Evolutionary conservation across 2,329 filamentous ascomycete species (phyloP), one percentile per base, ranked within the genome.

Genomic region (Xylariales sp.): DNA sequence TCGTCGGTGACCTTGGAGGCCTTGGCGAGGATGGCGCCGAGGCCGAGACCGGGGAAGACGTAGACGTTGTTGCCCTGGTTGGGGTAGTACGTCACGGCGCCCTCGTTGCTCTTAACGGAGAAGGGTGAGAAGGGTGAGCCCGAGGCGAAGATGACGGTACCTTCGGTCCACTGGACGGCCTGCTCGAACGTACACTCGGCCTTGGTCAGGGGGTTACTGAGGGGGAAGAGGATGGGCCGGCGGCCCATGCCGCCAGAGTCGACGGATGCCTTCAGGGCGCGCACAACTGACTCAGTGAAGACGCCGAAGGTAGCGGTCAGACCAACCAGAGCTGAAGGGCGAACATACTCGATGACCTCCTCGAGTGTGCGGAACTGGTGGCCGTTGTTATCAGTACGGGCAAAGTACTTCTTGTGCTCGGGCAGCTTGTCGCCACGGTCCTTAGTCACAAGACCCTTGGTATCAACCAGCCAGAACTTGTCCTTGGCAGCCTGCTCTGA

Each of bases 381-480:
- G 45, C 78, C 79, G 40, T 74, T 70, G 62, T 83, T 83, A 60
- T 84, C 79, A 13, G 62, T 63, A 37, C 80, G 74, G 21, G 80
- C 78, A 52, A 84, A 83, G 62, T 83, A 81, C 65, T 83, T 78
- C 67, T 87, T 87, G 66, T 98, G 93, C 53, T 95, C 85, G 25
- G 91, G 89, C 28, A 98, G 81, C 62, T 83, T 88, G 71, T 97
- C 93, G 39, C 91, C 91, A 43, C 93, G 87, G 69, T 98, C 91
- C 45, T 76, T 75, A 47, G 93, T 95, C 37, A 98, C 91, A 16
- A 98, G 83, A 53, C 93, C 93, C 72, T 93, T 91, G 57, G 89
- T 95, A 69, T 97, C 93, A 43, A 97, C 90, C 33, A 98, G 86
- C 80, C 85, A 97, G 78, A 98, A 97, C 72, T 93, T 93, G 57